Percentiles rank a stretch among this genome's conserved stretches.
Conservation (phyloP, 2,329 filamentous ascomycete species). For the Scytalidium lignicola region DNA sequence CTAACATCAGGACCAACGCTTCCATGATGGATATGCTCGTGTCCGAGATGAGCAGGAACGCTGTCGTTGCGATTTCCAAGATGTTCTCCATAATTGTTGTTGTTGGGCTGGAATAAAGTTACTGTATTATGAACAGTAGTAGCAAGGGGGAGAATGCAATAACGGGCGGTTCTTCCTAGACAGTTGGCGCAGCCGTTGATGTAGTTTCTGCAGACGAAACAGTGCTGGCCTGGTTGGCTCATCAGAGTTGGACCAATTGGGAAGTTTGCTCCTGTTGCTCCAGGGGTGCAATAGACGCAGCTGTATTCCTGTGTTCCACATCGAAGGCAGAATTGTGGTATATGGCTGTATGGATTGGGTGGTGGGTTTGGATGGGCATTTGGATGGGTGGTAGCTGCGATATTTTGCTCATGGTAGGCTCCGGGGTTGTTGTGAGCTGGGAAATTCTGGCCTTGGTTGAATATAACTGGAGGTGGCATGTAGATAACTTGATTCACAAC, state of each 20-base stretch:
- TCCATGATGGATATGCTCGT: too few relatives aligned
- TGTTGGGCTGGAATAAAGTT: too few relatives aligned
- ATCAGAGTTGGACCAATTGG: not conserved
- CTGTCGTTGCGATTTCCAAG: too few relatives aligned
- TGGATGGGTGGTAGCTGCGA: not conserved
- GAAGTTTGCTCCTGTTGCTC: not conserved
- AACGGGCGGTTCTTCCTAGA: not conserved
- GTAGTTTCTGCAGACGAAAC: not conserved
- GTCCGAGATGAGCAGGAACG: too few relatives aligned
- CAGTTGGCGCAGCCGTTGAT: not conserved
- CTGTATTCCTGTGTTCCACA: not conserved
- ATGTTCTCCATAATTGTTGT: too few relatives aligned
- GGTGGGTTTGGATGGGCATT: not conserved
- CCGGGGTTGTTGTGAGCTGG: too few relatives aligned
- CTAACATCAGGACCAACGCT: too few relatives aligned
- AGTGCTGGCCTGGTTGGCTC: not conserved
- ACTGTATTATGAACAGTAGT: too few relatives aligned
- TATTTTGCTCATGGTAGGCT: too few relatives aligned
- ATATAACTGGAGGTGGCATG: too few relatives aligned
- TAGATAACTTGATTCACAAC: too few relatives aligned
- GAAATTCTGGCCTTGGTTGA: too few relatives aligned
- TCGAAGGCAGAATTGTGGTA: not conserved
- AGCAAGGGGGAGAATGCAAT: not conserved
- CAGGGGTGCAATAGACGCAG: not conserved
- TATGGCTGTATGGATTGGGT: not conserved